These are phyloP conservation scores for Pseudogymnoascus sp. DNA, from an alignment of 2,329 filamentous ascomycete genomes.

Conservation along the genomic window DNA sequence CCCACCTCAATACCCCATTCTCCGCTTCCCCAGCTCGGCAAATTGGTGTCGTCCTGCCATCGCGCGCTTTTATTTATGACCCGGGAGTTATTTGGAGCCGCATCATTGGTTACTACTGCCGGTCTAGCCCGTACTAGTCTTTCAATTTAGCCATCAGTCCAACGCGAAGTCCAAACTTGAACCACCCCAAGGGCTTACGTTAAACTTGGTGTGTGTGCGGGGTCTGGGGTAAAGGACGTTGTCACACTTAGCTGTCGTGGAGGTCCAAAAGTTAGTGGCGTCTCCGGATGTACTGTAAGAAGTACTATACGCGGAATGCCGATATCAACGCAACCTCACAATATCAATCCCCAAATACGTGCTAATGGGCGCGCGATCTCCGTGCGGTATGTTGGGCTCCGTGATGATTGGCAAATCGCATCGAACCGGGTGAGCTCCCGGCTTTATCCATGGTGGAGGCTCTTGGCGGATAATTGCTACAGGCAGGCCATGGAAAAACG, in stretches of 20 bases:
- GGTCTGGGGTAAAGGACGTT: background rate
- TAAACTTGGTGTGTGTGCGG: slow-evolving; percentile 1
- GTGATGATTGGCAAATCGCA: background rate
- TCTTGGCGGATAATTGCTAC: slow-evolving; percentile 3
- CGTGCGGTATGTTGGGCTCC: background rate
- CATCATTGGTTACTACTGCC: background rate
- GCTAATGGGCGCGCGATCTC: background rate
- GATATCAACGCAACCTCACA: background rate
- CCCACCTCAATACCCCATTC: background rate
- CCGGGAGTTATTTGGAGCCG: background rate
- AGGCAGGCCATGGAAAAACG: background rate
- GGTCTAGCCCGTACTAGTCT: background rate
- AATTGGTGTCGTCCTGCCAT: background rate
- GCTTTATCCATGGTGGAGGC: slow-evolving; percentile 5
- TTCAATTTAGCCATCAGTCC: background rate
- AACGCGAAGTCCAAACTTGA: background rate
- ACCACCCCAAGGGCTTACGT: background rate
- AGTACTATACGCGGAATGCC: background rate
- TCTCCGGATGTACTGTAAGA: background rate
- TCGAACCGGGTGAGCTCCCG: slow-evolving; percentile 2
- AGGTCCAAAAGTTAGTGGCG: background rate
- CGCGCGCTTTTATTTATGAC: background rate
- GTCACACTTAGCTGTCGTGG: background rate
- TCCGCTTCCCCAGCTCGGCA: slow-evolving; percentile 2
- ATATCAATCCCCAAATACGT: background rate